A percentile compares a stretch with the other conserved stretches of the same genome.
phyloP scores from a whole-genome alignment of 2,329 filamentous ascomycete species.

The Dothiorella sarmentorum region DNA sequence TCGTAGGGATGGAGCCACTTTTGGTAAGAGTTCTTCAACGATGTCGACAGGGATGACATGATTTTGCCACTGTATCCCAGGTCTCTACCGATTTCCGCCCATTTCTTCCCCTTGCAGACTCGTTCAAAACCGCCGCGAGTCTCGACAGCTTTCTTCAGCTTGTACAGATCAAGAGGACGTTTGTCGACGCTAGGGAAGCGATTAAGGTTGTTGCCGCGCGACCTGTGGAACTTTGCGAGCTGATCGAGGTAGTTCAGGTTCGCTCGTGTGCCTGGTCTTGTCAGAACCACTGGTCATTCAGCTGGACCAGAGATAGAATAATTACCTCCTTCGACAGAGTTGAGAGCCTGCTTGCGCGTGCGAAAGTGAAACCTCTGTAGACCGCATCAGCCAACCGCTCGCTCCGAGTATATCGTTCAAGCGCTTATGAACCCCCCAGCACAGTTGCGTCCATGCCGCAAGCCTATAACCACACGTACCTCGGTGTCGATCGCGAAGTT shows the following conservation, averaged over 20 bases:
- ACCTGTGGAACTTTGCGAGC: slow-evolving; percentile 92
- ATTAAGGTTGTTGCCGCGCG: slow-evolving; percentile 90
- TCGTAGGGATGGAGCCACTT: slow-evolving; percentile 97
- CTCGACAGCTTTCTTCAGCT: slow-evolving; percentile 94
- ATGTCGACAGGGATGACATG: slow-evolving; percentile 97
- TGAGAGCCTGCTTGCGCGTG: slow-evolving; percentile 92
- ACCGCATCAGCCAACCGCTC: slow-evolving; percentile 1
- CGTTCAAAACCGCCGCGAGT: slow-evolving; percentile 91
- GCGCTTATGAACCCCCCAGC: background rate
- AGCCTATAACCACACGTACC: slow-evolving; percentile 53
- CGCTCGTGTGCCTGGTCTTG: slow-evolving; percentile 72
- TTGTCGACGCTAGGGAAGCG: slow-evolving; percentile 97
- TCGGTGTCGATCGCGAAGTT: slow-evolving; percentile 95
- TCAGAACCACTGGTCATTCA: background rate
- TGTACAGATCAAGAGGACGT: slow-evolving; percentile 90
- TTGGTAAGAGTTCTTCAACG: slow-evolving; percentile 96
- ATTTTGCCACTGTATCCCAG: slow-evolving; percentile 98
- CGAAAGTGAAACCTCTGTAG: slow-evolving; percentile 89
- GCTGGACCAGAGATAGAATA: slow-evolving; percentile 22
- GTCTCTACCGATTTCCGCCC: slow-evolving; percentile 96
- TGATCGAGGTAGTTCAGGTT: slow-evolving; percentile 96
- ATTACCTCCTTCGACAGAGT: slow-evolving; percentile 96
- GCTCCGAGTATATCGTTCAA: background rate
- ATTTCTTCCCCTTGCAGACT: slow-evolving; percentile 97
- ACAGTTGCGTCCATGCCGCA: background rate